Conservation (phyloP, 1,284 basidiomycete genomes). For the Trichosporon sp. region DNA sequence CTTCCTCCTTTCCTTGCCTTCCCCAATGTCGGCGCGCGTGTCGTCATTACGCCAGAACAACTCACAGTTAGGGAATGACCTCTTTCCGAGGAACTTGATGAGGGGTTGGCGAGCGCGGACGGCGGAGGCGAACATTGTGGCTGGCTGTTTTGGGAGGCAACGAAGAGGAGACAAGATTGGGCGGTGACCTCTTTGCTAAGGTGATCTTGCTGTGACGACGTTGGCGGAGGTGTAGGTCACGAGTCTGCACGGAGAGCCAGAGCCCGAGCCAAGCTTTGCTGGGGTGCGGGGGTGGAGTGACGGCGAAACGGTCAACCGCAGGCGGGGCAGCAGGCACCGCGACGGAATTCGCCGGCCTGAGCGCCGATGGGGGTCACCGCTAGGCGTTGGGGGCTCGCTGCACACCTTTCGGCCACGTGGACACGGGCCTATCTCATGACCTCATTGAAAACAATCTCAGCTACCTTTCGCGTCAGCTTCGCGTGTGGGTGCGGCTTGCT, state of each 20-base stretch:
- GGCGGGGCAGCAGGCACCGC: background rate
- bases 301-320: slow-evolving; percentile 2
- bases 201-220: background rate
- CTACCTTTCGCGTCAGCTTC: background rate
- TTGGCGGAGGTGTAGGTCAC: background rate
- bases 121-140: slow-evolving; percentile 30
- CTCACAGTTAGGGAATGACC: slow-evolving; percentile 56
- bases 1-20: background rate
- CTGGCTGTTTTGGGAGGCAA: background rate
- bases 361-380: background rate
- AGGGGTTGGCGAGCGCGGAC: slow-evolving; percentile 54
- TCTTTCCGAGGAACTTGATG: slow-evolving; percentile 72
- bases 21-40: background rate
- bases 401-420: background rate
- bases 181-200: background rate
- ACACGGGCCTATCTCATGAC: background rate
- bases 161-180: background rate
- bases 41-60: slow-evolving; percentile 3
- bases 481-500: background rate
- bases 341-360: slow-evolving; percentile 1
- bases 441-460: background rate
- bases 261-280: too few relatives aligned
- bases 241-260: too few relatives aligned
- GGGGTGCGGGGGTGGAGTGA: background rate
- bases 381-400: background rate